These are phyloP conservation scores for Prinsepia uniflora DNA, from an alignment of 306 rosid genomes.

Conservation along the genomic window DNA sequence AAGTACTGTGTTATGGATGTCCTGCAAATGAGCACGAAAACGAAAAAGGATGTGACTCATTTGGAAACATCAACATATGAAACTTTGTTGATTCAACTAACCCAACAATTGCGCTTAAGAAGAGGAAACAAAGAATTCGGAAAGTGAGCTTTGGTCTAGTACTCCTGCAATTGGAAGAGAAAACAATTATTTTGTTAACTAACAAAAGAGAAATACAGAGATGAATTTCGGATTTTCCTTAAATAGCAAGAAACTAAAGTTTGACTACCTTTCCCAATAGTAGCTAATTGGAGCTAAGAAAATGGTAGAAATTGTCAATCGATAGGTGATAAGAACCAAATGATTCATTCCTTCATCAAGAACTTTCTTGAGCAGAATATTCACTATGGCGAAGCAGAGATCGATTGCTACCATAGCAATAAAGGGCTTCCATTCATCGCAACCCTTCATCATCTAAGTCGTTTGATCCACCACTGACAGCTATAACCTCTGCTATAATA, in stretches of 20 bases:
- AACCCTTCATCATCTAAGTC: slow-evolving; percentile 33
- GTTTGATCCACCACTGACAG: not conserved
- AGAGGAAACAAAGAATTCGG: slow-evolving; percentile 61
- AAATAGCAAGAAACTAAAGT: not conserved
- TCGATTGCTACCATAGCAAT: slow-evolving; percentile 67
- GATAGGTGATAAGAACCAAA: slow-evolving; percentile 80
- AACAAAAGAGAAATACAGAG: not conserved
- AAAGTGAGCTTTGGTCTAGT: slow-evolving; percentile 56
- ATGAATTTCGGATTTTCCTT: not conserved
- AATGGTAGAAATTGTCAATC: slow-evolving; percentile 63
- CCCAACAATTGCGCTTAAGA: slow-evolving; percentile 88
- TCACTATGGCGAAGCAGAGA: slow-evolving; percentile 59
- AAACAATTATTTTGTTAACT: not conserved
- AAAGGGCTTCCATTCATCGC: slow-evolving; percentile 76
- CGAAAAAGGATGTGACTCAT: not conserved
- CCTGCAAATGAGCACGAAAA: slow-evolving; percentile 35
- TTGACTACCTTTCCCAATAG: slow-evolving; percentile 65
- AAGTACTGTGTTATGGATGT: slow-evolving; percentile 77
- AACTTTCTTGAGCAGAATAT: slow-evolving; percentile 79
- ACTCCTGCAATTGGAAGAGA: slow-evolving; percentile 43
- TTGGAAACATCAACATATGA: not conserved
- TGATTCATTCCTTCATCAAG: slow-evolving; percentile 81
- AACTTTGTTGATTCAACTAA: slow-evolving; percentile 31
- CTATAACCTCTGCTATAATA: not conserved
- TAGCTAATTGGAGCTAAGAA: slow-evolving; percentile 70